Conservation (phyloP, 1,284 basidiomycete genomes). For the Agroathelia rolfsii region DNA sequence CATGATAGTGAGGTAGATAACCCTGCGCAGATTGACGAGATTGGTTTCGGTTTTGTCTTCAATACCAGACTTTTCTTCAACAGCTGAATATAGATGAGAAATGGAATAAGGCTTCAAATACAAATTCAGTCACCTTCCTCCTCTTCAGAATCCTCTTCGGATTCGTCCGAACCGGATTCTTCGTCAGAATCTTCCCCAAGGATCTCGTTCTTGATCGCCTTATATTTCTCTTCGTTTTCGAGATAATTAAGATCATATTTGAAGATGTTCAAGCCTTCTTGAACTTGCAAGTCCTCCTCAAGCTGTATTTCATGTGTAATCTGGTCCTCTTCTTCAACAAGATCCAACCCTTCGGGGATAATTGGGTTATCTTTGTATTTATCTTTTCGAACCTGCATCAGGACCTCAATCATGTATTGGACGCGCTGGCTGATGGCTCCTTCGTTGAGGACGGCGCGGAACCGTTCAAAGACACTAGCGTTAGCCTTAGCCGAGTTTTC, state of each 20-base stretch:
- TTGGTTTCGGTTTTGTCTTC: constrained; percentile 94
- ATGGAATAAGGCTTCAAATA: constrained; percentile 3
- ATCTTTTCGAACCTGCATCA: constrained; percentile 97
- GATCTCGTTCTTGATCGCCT: constrained; percentile 87
- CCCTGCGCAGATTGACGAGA: constrained; percentile 87
- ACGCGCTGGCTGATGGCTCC: constrained; percentile 91
- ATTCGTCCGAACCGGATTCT: constrained; percentile 53
- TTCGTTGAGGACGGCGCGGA: constrained; percentile 94
- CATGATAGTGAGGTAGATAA: constrained; percentile 98
- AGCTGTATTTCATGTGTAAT: constrained; percentile 91
- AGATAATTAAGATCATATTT: constrained; percentile 85
- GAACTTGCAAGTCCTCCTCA: constrained; percentile 88
- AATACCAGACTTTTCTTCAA: constrained; percentile 78
- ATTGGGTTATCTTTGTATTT: constrained; percentile 98
- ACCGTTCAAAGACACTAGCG: constrained; percentile 88
- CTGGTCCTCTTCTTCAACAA: constrained; percentile 96
- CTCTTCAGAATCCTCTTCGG: constrained; percentile 49
- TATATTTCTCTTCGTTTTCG: constrained; percentile 93
- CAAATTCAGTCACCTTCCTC: constrained; percentile 47
- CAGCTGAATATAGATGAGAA: constrained; percentile 26
- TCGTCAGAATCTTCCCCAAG: constrained; percentile 78
- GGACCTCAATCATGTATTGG: constrained; percentile 99
- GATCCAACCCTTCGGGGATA: constrained; percentile 85
- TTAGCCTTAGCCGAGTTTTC: constrained; percentile 95
- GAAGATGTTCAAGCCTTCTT: constrained; percentile 94